These are phyloP conservation scores for Rhodocollybia butyracea DNA, from an alignment of 768 basidiomycete genomes.

Conservation along the genomic window DNA sequence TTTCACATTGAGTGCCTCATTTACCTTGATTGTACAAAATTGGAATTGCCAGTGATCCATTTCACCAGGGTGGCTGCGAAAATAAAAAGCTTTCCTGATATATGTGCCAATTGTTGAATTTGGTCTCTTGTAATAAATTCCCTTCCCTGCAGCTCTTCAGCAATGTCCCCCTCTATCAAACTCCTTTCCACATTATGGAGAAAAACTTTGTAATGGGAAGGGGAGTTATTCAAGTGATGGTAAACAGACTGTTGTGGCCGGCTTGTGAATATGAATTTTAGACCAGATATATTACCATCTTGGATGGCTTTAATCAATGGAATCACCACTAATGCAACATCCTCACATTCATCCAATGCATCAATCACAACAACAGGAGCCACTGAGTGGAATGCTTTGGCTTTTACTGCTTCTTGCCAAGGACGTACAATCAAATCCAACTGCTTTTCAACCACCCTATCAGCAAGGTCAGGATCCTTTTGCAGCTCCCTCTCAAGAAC, in stretches of 20 bases:
- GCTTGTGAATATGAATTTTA: not conserved
- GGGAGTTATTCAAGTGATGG: not conserved
- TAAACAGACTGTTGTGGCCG: not conserved
- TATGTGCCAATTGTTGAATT: not conserved
- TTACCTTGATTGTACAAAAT: not conserved
- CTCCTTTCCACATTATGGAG: not conserved
- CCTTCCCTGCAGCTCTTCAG: not conserved
- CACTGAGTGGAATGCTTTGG: not conserved
- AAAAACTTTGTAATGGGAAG: not conserved
- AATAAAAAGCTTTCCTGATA: not conserved
- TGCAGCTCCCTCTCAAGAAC: not conserved
- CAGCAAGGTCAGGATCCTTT: not conserved
- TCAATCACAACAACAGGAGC: not conserved
- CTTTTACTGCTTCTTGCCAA: not conserved
- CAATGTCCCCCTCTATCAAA: not conserved
- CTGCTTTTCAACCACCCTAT: not conserved
- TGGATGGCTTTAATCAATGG: not conserved
- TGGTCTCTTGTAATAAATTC: not conserved
- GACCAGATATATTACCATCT: not conserved
- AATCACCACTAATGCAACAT: not conserved
- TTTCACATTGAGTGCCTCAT: not conserved
- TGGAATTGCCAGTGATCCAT: not conserved
- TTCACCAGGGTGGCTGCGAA: not conserved
- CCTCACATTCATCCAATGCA: too few species aligned
- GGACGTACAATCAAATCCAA: not conserved